Base-by-base conservation (phyloP, 345 rosid genomes). In the Capsella bursapastoris region DNA sequence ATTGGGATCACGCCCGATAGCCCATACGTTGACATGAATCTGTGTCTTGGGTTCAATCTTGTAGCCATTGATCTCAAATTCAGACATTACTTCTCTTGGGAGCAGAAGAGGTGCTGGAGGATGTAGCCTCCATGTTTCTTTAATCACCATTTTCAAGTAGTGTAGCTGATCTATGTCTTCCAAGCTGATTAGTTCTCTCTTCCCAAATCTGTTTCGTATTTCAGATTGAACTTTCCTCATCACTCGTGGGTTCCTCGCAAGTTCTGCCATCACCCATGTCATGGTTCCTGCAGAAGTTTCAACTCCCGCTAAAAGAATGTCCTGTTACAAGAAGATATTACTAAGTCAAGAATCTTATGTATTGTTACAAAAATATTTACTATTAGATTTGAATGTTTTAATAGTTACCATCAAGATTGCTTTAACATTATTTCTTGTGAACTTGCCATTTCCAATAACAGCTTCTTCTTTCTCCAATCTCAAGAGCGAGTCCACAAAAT, bases 51-150 rank as follows among this genome's bases (percentile, higher is more conserved):
- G 81, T 10, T 59, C 10, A 28, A 85, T 70, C 37, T 70, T 52
- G 62, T 82, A 78, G 32, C 80, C 79, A 5, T 74, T 68, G 45
- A 89, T 53, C 32, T 74, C 58, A 34, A 71, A 81, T 12, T 71
- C 75, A 9, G 81, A 71, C 37, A 72, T 79, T 31, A 80, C 68
- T 74, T 89, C 86, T 69, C 87, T 81, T 11, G 87, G 84, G 6
- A 85, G 0, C 4, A 82, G 65, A 12, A 85, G 70, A 4, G 83
- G 84, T 1, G 37, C 53, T 13, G 88, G 68, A 56, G 88, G 87
- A 51, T 89, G 87, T 78, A 85, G 9, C 58, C 87, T 78, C 45
- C 83, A 38, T 44, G 84, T 79, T 76, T 84, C 92, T 67, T 86
- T 84, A 11, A 83, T 37, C 2, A 82, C 79, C 83, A 84, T 34